These are phyloP conservation scores for Starmerella scarabaei DNA, from an alignment of 805 yeast species.

Conservation along the genomic window DNA sequence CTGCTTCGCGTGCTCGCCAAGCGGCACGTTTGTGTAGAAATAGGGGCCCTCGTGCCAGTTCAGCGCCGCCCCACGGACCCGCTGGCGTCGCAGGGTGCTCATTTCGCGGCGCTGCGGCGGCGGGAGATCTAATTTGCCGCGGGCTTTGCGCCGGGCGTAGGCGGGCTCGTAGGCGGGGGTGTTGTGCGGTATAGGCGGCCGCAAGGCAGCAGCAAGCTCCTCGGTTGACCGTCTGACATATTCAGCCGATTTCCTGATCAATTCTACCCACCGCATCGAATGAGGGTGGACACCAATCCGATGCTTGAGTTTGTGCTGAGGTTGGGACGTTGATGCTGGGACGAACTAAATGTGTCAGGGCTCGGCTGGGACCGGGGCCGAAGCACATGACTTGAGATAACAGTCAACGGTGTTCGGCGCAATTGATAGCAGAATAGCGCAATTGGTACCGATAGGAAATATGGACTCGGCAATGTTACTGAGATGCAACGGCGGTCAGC, in stretches of 20 bases:
- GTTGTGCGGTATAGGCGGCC: neutral
- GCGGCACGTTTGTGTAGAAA: neutral
- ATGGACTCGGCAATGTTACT: too few relatives aligned
- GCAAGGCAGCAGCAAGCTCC: constrained; percentile 12
- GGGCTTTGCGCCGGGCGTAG: constrained; percentile 5
- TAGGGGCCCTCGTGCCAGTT: too few relatives aligned
- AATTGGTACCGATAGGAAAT: too few relatives aligned
- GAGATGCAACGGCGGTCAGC: too few relatives aligned
- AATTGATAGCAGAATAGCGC: too few relatives aligned
- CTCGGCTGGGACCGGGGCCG: too few relatives aligned
- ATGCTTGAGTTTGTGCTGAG: too few relatives aligned
- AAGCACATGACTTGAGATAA: too few relatives aligned
- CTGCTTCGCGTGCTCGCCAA: neutral
- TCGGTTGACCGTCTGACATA: constrained; percentile 14
- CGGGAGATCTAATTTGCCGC: constrained; percentile 6
- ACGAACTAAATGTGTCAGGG: too few relatives aligned
- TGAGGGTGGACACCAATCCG: too few relatives aligned
- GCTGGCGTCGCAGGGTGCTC: neutral
- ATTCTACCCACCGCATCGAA: constrained; percentile 13
- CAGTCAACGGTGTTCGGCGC: too few relatives aligned
- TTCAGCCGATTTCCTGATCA: constrained; percentile 13
- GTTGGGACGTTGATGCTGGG: too few relatives aligned
- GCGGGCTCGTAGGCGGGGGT: constrained; percentile 15
- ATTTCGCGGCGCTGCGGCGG: neutral
- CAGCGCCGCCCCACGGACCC: neutral